Evolutionary conservation across 768 basidiomycete genomes (phyloP), one percentile per base, ranked within the genome.

Genomic region (Trametopsis cervina): DNA sequence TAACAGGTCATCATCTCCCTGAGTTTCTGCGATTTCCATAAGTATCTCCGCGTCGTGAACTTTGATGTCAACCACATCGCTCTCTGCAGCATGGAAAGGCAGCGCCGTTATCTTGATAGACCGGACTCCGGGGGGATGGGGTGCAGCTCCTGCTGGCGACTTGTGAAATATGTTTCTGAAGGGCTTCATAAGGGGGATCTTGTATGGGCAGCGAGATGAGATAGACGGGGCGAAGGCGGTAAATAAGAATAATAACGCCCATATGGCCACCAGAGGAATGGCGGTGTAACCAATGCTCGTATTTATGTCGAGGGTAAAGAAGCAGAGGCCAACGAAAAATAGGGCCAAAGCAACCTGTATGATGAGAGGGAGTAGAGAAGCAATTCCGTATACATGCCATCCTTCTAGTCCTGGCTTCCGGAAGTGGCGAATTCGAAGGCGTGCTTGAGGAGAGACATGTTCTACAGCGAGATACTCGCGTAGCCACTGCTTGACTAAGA

Each of bases 131-230:
- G n/a, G n/a, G n/a, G n/a, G n/a, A n/a, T 25, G 15, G 33, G n/a
- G 10, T n/a, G 10, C 11, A n/a, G 11, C 33, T 10, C 10, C n/a
- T 35, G n/a, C n/a, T 10, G 11, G 10, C 33, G 33, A 10, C 33
- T 10, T 10, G 33, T 22, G 13, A 12, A 10, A 20, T 13, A 29
- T 15, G 3, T 18, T 12, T 2, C 10, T 18, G 4, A 10, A 11
- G 6, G 7, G 4, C 20, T 44, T 36, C 3, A 50, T 20, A 1
- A 43, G 13, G 17, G 48, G 42, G 5, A 24, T 44, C 22, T 50
- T 50, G 48, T 44, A 50, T 4, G 48, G 42, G 29, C 48, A 50
- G 25, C 48, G 27, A 4, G 48, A 27, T 5, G 41, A 38, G 13
- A 50, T 37, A 3, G 27, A n/a, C 4, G 48, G 48, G 11, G 48